These are phyloP conservation scores for Brassica nigra DNA, from an alignment of 345 rosid genomes.

Conservation along the genomic window DNA sequence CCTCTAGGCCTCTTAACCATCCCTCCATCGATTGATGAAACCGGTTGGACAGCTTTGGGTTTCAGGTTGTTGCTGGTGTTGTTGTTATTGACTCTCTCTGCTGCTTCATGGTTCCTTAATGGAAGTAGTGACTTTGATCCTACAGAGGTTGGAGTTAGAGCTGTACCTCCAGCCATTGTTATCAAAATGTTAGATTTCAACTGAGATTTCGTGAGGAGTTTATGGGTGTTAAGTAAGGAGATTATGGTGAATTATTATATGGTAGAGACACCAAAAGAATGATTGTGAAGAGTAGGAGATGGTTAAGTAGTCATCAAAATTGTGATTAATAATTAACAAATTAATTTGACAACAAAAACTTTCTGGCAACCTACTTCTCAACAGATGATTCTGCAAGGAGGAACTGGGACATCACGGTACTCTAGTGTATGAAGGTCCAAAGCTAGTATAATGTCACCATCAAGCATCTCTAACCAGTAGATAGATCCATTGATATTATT, in stretches of 20 bases:
- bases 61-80: slow-evolving; percentile 41
- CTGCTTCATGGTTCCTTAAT: slow-evolving; percentile 53
- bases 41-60: slow-evolving; percentile 55
- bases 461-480: no score
- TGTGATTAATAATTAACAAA: slow-evolving; percentile 36
- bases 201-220: slow-evolving; percentile 24
- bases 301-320: slow-evolving; percentile 71
- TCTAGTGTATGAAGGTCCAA: no score
- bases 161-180: slow-evolving; percentile 63
- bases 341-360: neutral
- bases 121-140: slow-evolving; percentile 47
- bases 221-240: slow-evolving; percentile 59
- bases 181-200: slow-evolving; percentile 11
- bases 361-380: slow-evolving; percentile 60
- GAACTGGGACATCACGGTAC: no score
- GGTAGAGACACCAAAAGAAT: slow-evolving; percentile 61
- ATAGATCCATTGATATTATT: neutral
- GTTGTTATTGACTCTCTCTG: slow-evolving; percentile 44
- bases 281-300: slow-evolving; percentile 73
- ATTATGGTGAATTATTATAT: slow-evolving; percentile 47
- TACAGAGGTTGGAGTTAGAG: slow-evolving; percentile 47
- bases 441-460: no score
- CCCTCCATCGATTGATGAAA: slow-evolving; percentile 60
- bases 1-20: slow-evolving; percentile 79
- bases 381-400: slow-evolving; percentile 37